Percentiles rank a stretch among this genome's conserved stretches.
Conservation (phyloP, 1,284 basidiomycete species). For the Earliella scabrosa region DNA sequence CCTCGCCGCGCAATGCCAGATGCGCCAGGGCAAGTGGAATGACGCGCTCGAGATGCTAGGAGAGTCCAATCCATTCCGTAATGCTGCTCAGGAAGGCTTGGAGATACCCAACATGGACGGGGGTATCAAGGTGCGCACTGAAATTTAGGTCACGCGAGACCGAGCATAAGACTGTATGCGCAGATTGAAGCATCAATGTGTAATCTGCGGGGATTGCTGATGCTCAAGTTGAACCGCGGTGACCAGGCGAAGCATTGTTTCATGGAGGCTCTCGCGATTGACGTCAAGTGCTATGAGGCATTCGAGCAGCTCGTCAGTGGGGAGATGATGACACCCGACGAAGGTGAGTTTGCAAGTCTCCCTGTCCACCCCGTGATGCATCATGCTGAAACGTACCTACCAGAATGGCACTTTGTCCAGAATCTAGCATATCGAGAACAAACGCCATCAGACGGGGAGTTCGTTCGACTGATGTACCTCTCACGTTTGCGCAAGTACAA, state of each 20-base stretch:
- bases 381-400: too few species aligned
- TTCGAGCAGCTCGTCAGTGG: slow-evolving; percentile 91
- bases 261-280: slow-evolving; percentile 92
- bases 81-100: slow-evolving; percentile 65
- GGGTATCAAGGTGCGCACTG: slow-evolving; percentile 74
- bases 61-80: slow-evolving; percentile 85
- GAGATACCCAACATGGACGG: slow-evolving; percentile 80
- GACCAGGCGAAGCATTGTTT: slow-evolving; percentile 92
- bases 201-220: slow-evolving; percentile 89
- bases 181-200: slow-evolving; percentile 97
- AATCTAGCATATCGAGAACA: slow-evolving; percentile 84
- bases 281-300: slow-evolving; percentile 98
- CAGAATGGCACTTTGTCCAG: slow-evolving; percentile 97
- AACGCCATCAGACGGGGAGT: slow-evolving; percentile 84
- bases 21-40: slow-evolving; percentile 91
- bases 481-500: slow-evolving; percentile 90
- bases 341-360: slow-evolving; percentile 77
- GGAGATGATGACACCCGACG: slow-evolving; percentile 92
- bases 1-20: slow-evolving; percentile 93
- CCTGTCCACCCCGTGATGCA: too few species aligned
- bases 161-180: slow-evolving; percentile 4
- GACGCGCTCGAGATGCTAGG: slow-evolving; percentile 95
- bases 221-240: slow-evolving; percentile 90
- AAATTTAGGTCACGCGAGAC: not conserved
- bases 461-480: slow-evolving; percentile 91